Evolutionary conservation across 495 filamentous ascomycete genomes (phyloP).

Genomic region (Alectoria sarmentosa): DNA sequence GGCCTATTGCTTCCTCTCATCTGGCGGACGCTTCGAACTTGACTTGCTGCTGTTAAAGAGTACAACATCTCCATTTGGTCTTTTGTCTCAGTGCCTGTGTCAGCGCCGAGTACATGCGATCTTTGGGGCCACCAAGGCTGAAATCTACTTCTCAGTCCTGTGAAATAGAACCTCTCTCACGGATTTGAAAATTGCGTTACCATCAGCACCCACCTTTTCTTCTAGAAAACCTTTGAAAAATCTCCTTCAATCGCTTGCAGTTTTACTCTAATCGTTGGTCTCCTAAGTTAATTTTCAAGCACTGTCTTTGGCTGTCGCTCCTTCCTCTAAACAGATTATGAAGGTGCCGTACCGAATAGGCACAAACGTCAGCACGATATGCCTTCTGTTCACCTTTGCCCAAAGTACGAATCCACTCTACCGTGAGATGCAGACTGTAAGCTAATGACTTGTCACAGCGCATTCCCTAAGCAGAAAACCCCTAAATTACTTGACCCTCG

Average conservation of each 20-base stretch:
- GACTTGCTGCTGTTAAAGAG: not conserved
- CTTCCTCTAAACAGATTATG: slow-evolving; percentile 16
- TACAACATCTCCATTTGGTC: not conserved
- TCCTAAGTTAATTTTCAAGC: not conserved
- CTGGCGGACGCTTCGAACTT: not conserved
- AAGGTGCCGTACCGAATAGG: slow-evolving; percentile 25
- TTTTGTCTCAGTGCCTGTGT: not conserved
- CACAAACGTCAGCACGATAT: slow-evolving; percentile 14
- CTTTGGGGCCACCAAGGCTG: not conserved
- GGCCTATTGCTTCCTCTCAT: not conserved
- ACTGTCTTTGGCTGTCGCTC: slow-evolving; percentile 8
- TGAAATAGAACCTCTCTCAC: not conserved
- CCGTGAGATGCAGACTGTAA: slow-evolving; percentile 1
- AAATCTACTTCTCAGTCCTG: not conserved
- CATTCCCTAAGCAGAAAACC: slow-evolving; percentile 54
- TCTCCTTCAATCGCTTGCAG: not conserved
- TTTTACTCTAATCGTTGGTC: not conserved
- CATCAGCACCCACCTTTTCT: not conserved
- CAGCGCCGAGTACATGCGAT: not conserved
- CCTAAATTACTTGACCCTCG: slow-evolving; percentile 60
- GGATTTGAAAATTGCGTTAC: not conserved
- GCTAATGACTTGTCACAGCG: slow-evolving; percentile 18
- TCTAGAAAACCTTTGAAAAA: not conserved
- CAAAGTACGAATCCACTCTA: slow-evolving; percentile 19
- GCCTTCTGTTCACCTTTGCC: slow-evolving; percentile 21